Conservation (phyloP, 2,329 filamentous ascomycete species). For the Venturia effusa region DNA sequence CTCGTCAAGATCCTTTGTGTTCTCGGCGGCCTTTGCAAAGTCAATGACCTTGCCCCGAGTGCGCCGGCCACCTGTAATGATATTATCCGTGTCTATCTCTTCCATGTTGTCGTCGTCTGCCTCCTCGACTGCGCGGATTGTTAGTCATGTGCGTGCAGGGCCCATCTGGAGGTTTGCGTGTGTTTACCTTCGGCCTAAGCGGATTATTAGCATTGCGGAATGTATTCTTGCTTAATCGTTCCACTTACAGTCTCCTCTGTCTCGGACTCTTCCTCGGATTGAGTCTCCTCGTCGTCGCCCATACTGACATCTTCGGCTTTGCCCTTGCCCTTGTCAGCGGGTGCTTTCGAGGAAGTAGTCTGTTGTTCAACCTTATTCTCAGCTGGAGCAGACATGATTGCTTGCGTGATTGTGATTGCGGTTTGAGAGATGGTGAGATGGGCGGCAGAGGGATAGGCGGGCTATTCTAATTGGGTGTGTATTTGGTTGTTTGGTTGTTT, state of each 20-base stretch:
- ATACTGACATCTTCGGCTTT: constrained; percentile 60
- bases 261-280: constrained; percentile 56
- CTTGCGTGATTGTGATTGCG: background rate
- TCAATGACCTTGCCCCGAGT: constrained; percentile 90
- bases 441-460: background rate
- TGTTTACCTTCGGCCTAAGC: constrained; percentile 4
- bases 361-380: constrained; percentile 3
- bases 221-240: background rate
- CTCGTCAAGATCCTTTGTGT: constrained; percentile 66
- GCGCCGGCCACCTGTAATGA: constrained; percentile 66
- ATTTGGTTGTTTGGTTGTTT: background rate
- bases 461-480: background rate
- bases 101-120: constrained; percentile 75
- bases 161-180: constrained; percentile 13
- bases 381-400: constrained; percentile 5
- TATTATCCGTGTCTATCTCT: constrained; percentile 84
- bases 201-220: background rate
- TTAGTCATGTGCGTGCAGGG: background rate
- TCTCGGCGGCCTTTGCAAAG: constrained; percentile 79
- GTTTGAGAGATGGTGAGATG: background rate
- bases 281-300: constrained; percentile 54
- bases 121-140: constrained; percentile 43
- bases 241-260: constrained; percentile 40
- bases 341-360: background rate
- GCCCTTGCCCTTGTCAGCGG: constrained; percentile 66